These are phyloP conservation scores for Epichloe brachyelytri DNA, from an alignment of 2,329 filamentous ascomycete species.

Conservation along the genomic window DNA sequence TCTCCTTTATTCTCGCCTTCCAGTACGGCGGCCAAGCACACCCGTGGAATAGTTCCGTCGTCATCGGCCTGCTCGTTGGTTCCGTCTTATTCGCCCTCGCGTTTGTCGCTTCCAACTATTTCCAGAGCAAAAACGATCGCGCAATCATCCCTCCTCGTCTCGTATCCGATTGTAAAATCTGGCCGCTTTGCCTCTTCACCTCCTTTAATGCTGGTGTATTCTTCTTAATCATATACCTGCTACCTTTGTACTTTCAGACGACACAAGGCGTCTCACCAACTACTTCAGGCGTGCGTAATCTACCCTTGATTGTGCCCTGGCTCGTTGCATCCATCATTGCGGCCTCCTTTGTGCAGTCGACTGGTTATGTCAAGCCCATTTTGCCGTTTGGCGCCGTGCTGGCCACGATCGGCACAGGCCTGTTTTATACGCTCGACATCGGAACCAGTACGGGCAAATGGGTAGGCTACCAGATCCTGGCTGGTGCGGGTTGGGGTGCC, in stretches of 20 bases:
- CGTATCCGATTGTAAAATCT: constrained; percentile 26
- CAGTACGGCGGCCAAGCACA: constrained; percentile 32
- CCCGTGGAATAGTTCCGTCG: constrained; percentile 12
- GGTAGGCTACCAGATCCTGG: constrained; percentile 31
- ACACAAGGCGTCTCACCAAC: constrained; percentile 28
- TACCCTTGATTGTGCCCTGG: constrained; percentile 23
- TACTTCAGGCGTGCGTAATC: constrained; percentile 27
- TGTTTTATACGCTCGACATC: constrained; percentile 28
- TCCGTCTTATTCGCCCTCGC: constrained; percentile 18
- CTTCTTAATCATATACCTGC: constrained; percentile 22
- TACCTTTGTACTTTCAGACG: constrained; percentile 34
- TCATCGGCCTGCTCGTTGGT: constrained; percentile 19
- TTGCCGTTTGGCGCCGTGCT: constrained; percentile 25
- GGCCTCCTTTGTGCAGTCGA: background rate
- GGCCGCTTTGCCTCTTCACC: constrained; percentile 20
- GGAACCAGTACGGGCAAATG: constrained; percentile 23
- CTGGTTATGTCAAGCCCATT: constrained; percentile 32
- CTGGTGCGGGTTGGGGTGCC: constrained; percentile 26
- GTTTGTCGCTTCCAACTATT: constrained; percentile 26
- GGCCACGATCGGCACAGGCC: constrained; percentile 24
- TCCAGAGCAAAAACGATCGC: constrained; percentile 23
- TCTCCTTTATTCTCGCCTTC: constrained; percentile 36
- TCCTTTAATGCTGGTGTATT: constrained; percentile 26
- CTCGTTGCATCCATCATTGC: constrained; percentile 11
- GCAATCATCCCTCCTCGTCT: constrained; percentile 22